Evolutionary conservation across 23 red algal species (phyloP).

Genomic region (Gracilaria caudata): DNA sequence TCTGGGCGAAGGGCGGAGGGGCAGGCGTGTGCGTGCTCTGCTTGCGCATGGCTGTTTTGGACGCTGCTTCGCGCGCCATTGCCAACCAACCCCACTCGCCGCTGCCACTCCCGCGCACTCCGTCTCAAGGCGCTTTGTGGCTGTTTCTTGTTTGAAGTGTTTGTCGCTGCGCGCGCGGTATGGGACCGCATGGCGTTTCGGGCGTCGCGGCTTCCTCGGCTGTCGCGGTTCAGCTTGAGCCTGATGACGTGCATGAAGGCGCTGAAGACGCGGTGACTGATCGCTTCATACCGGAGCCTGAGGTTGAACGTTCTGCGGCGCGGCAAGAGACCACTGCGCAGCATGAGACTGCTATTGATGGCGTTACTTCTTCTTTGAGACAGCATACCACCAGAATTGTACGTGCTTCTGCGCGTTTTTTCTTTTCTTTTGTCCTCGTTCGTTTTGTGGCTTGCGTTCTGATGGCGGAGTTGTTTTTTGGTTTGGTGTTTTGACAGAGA

Average conservation of each 20-base stretch:
- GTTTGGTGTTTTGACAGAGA: not conserved
- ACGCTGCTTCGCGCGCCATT: no score
- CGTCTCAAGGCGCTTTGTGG: no score
- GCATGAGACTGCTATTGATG: not conserved
- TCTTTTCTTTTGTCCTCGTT: not conserved
- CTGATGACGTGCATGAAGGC: not conserved
- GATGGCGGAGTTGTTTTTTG: not conserved
- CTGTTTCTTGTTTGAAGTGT: not conserved
- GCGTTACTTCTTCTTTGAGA: constrained; percentile 2
- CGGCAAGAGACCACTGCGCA: not conserved
- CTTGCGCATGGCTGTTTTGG: no score
- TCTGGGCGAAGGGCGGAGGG: no score
- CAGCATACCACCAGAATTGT: constrained; percentile 15
- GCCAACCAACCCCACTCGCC: no score
- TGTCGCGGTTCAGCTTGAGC: not conserved
- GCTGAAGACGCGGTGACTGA: not conserved
- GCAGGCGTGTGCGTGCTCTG: no score
- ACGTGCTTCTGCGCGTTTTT: not conserved
- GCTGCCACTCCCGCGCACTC: no score
- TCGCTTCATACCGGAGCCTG: not conserved
- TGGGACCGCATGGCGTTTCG: constrained; percentile 8
- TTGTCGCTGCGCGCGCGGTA: not conserved
- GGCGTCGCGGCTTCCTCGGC: not conserved
- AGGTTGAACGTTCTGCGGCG: not conserved
- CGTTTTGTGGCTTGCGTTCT: not conserved